Evolutionary conservation across 192 early-diverging fungal species (phyloP).

Genomic region (Neocallimastix lanati): DNA sequence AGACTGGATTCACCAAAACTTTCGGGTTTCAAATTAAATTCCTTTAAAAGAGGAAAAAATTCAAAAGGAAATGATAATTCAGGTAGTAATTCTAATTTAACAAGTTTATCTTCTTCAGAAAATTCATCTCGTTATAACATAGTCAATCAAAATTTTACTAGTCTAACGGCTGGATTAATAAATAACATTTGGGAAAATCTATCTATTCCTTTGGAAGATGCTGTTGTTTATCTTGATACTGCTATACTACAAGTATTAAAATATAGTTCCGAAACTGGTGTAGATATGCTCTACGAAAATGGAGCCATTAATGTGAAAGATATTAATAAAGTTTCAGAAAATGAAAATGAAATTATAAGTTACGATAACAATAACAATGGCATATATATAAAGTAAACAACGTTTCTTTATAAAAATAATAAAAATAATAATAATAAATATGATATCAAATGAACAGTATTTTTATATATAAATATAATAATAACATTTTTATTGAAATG

Average conservation of each 20-base stretch:
- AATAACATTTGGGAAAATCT: background rate
- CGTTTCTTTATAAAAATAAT: background rate
- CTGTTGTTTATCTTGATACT: background rate
- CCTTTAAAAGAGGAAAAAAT: background rate
- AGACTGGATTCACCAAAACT: background rate
- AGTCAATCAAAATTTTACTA: background rate
- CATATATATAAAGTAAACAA: background rate
- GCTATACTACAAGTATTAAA: background rate
- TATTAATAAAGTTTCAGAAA: background rate
- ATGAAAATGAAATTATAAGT: background rate
- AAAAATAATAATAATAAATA: too few relatives aligned
- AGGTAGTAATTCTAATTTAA: background rate
- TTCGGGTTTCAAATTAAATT: background rate
- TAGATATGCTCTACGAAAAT: background rate
- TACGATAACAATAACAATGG: background rate
- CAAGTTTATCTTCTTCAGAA: background rate
- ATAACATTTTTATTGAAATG: too few relatives aligned
- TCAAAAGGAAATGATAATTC: background rate
- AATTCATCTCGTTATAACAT: background rate
- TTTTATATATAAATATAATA: too few relatives aligned
- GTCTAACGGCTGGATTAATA: background rate
- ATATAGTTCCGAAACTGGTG: background rate
- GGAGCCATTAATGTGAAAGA: background rate
- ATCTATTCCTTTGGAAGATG: background rate
- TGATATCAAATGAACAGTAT: too few relatives aligned